These are phyloP conservation scores for Cyberlindnera veronae DNA, from an alignment of 805 yeast genomes.

Conservation along the genomic window DNA sequence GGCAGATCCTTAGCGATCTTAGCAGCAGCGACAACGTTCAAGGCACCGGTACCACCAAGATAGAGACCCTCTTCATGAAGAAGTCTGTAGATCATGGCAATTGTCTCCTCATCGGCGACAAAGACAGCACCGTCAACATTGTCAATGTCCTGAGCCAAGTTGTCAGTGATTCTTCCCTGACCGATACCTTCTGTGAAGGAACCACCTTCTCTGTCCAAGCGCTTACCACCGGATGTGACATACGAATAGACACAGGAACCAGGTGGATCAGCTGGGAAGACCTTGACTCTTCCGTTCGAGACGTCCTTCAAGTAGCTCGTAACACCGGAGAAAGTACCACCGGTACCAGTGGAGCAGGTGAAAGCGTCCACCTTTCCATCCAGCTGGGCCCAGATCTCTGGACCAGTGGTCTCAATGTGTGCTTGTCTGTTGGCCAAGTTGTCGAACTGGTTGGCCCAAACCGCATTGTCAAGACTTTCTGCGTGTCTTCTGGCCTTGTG, in stretches of 20 bases:
- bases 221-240: conserved; percentile 65
- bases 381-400: conserved; percentile 86
- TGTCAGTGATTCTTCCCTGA: conserved; percentile 88
- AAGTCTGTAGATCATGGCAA: conserved; percentile 77
- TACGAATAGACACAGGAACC: conserved; percentile 83
- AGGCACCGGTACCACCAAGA: conserved; percentile 86
- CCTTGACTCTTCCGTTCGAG: conserved; percentile 56
- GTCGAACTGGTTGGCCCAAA: conserved; percentile 93
- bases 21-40: conserved; percentile 87
- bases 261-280: conserved; percentile 88
- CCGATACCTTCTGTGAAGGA: conserved; percentile 97
- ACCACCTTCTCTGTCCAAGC: conserved; percentile 69
- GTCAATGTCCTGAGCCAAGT: conserved; percentile 68
- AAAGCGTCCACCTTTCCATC: conserved; percentile 77
- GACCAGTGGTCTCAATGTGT: conserved; percentile 87
- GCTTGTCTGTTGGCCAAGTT: conserved; percentile 85
- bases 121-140: conserved; percentile 76
- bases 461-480: conserved; percentile 68
- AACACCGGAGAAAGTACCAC: conserved; percentile 87
- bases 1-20: conserved; percentile 74
- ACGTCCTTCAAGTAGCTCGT: conserved; percentile 73
- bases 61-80: conserved; percentile 88
- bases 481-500: conserved; percentile 87
- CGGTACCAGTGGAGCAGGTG: conserved; percentile 91
- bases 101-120: conserved; percentile 76